Base-by-base conservation (phyloP, 1,284 basidiomycete species). In the Moniliella sp. region DNA sequence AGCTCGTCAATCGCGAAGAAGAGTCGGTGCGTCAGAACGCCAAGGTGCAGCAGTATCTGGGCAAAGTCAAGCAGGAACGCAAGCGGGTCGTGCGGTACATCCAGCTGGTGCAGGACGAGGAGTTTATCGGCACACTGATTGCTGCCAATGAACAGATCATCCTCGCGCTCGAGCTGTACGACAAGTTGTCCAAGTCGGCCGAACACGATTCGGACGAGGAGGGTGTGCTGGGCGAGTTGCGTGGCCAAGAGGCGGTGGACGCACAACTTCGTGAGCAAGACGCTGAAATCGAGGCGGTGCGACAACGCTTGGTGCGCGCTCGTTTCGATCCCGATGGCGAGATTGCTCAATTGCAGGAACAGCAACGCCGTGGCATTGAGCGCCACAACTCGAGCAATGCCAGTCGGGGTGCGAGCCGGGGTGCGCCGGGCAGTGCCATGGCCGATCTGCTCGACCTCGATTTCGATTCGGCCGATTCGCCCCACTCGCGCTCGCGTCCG, bases 141-240 rank as follows among this genome's bases (percentile, higher is more conserved):
- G 78, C 86, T 46, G 76, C 83, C 9, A 93, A 94, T 49, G 83
- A 91, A 48, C 76, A 79, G 33, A 75, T 93, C 44, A 76, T 91
- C 43, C 68, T 74, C 30, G 76, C 83, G 0, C 61, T 94, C 34
- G 75, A 86, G 50, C 74, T 76, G 50, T 94, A 91, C 62, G 81
- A 88, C 51, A 69, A 74, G 27, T 42, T 50, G 15, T 42, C 45
- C 13, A 48, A 46, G 49, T 65, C 69, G 5, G 62, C 63, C 14
- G 66, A 66, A 11, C 33, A 43, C 16, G 50, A 53, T 27, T 42
- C 39, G 23, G 50, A 53, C 31, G 50, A 50, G 5, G 40, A 49
- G n/a, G 45, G 43, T 35, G 43, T 43, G 19, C 36, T 47, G 15
- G 48, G 46, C n/a, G 42, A 37, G 19, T 45, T 51, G 17, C 33